Evolutionary conservation across 2,329 filamentous ascomycete genomes (phyloP), one percentile per base, ranked within the genome.

Genomic region (Leptoxyphium fumago): DNA sequence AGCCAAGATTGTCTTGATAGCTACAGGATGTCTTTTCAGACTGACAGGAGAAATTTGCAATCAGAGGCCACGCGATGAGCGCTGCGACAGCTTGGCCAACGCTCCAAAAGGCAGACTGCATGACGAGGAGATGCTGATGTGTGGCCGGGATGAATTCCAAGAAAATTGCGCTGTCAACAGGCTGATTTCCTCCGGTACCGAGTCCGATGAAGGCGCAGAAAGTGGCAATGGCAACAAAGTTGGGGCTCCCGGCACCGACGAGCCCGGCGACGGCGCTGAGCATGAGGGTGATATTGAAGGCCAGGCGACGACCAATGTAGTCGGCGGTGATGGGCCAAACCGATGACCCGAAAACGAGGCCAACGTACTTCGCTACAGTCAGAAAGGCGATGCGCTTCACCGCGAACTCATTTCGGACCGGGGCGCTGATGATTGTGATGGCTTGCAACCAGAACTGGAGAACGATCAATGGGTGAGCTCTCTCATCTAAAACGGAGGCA

Each of bases 101-200:
- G 32, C 32, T 36, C 32, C 32, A 36, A 36, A 36, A 36, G 15
- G 32, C 32, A 15, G 32, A 36, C 32, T 36, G 32, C 32, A 36
- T 36, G 32, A 36, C 32, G 32, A 36, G 15, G 32, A 88, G 65
- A 55, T 84, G 87, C 5, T 83, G 83, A 21, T 80, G 50, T 10
- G 47, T 42, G 11, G 38, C 42, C 2, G 85, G 86, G 1, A 93
- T 65, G 51, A 89, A 89, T 56, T 94, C 86, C 32, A 93, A 71
- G 59, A 93, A 91, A 2, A 91, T 67, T 0, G 84, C 82, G 29
- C 83, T 82, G 59, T 89, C 84, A 1, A 88, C 81, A 1, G 82
- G 82, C 15, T 88, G 65, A 55, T 85, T 89, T 4, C 85, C 84
- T 18, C 65, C 65, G 8, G 66, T 61, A 36, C 64, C 65, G 11